Conservation (phyloP, 768 basidiomycete genomes). For the Termitomyces heimii region DNA sequence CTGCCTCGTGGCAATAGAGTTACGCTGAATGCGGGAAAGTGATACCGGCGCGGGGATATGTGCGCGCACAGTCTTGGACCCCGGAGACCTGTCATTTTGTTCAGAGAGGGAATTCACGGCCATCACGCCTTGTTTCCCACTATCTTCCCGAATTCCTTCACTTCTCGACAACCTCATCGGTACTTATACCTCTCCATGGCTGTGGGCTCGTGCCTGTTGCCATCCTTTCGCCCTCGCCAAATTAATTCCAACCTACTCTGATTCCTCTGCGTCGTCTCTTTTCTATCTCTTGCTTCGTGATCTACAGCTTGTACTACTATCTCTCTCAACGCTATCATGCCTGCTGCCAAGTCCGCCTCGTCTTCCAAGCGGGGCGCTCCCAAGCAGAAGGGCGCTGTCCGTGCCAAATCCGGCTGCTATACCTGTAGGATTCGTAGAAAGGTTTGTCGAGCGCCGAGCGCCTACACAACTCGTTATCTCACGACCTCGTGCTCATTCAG, state of each 20-base stretch:
- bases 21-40: not conserved
- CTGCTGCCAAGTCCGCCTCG: conserved; percentile 34
- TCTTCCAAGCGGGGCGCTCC: conserved; percentile 46
- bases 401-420: conserved; percentile 87
- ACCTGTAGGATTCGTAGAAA: conserved; percentile 84
- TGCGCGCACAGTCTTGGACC: conserved; percentile 14
- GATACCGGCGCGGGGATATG: not conserved
- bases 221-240: conserved; percentile 11
- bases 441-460: conserved; percentile 35
- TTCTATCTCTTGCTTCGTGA: conserved; percentile 1
- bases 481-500: conserved; percentile 30
- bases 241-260: conserved; percentile 3
- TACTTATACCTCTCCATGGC: conserved; percentile 31
- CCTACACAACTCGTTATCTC: conserved; percentile 10
- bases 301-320: conserved; percentile 4
- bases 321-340: conserved; percentile 22
- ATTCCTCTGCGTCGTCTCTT: not conserved
- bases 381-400: conserved; percentile 75
- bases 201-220: conserved; percentile 10
- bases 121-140: conserved; percentile 9
- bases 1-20: conserved; percentile 5
- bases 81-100: conserved; percentile 11
- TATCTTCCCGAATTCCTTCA: conserved; percentile 13
- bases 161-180: conserved; percentile 15
- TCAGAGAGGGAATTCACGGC: conserved; percentile 2